Percentiles rank a stretch among this genome's conserved stretches.
Evolutionary conservation across 164 flowering plant species (phyloP).

Genomic region (grape (Vitis vinifera)): ASM3070453v1 NC_081814.1:7110001-7110500

Average conservation of each 20-base stretch:
- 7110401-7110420: constrained; percentile 46
- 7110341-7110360: constrained; percentile 24
- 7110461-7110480: constrained; percentile 42
- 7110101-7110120: constrained; percentile 18
- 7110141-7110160: constrained; percentile 21
- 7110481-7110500: constrained; percentile 38
- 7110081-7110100: constrained; percentile 36
- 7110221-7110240: constrained; percentile 31
- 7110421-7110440: constrained; percentile 17
- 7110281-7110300: constrained; percentile 26
- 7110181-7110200: constrained; percentile 15
- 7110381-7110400: constrained; percentile 23
- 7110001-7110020: constrained; percentile 29
- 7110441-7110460: constrained; percentile 32
- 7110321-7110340: constrained; percentile 34
- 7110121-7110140: constrained; percentile 34
- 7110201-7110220: constrained; percentile 29
- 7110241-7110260: constrained; percentile 22
- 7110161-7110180: constrained; percentile 17
- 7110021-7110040: constrained; percentile 24
- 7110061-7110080: constrained; percentile 26
- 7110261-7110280: constrained; percentile 25
- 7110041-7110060: constrained; percentile 42
- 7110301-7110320: constrained; percentile 44
- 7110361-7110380: constrained; percentile 37